A percentile compares a stretch with the other conserved stretches of the same genome.
Evolutionary conservation across 257 asterid genomes (phyloP).

Genomic region (Mentha longifolia): DNA sequence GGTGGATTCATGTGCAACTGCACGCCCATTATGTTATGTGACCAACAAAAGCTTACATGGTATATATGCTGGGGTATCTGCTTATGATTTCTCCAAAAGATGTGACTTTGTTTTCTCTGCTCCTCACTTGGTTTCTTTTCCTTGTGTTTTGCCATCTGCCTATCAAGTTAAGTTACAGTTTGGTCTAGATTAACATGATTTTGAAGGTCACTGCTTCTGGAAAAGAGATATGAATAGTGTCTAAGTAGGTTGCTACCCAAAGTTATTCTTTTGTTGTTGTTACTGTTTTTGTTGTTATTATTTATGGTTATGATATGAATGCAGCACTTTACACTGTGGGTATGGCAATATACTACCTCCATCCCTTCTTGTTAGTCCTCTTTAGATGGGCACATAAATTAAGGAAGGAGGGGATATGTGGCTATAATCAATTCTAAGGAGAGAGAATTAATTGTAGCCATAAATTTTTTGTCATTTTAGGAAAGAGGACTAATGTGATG

Average conservation of each 20-base stretch:
- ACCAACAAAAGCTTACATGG: constrained; percentile 15
- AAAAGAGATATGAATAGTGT: constrained; percentile 8
- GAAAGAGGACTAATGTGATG: no score
- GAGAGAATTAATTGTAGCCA: no score
- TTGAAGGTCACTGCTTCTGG: constrained; percentile 17
- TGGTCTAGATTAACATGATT: constrained; percentile 12
- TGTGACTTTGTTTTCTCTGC: constrained; percentile 11
- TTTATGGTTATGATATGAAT: constrained; percentile 23
- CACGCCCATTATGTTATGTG: constrained; percentile 11
- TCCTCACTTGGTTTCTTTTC: neutral
- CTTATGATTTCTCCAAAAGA: constrained; percentile 12
- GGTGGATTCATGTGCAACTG: constrained; percentile 13
- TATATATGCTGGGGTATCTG: constrained; percentile 12
- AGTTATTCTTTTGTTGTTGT: neutral
- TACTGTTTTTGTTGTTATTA: neutral
- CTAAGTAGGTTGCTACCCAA: neutral
- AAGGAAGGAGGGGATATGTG: no score
- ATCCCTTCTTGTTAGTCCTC: no score
- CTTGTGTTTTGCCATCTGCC: neutral
- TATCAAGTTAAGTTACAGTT: constrained; percentile 7
- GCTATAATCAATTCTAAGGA: no score
- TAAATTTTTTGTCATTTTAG: no score
- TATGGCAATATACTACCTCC: neutral
- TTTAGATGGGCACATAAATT: no score
- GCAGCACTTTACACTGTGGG: constrained; percentile 11